These are phyloP conservation scores for Mycosarcoma maydis DNA, from an alignment of 1,284 basidiomycete genomes.

Conservation along the genomic window DNA sequence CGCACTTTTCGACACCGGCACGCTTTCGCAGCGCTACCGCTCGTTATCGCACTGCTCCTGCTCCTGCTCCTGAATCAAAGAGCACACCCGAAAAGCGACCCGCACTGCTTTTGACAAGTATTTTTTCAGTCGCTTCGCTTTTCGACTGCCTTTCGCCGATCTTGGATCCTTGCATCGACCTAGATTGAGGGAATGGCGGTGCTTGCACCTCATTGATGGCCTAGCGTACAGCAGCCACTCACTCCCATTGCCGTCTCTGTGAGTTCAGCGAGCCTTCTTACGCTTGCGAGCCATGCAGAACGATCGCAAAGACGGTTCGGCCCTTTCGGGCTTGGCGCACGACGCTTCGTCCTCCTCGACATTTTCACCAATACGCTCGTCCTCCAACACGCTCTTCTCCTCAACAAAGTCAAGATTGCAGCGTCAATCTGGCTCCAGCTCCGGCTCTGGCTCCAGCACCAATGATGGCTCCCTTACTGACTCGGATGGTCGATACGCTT, in stretches of 20 bases:
- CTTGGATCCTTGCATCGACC: no score
- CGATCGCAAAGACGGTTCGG: slow-evolving; percentile 6
- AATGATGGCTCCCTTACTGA: no score
- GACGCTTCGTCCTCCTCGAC: slow-evolving; percentile 10
- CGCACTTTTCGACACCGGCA: no score
- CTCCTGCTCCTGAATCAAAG: no score
- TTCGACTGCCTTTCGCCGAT: no score
- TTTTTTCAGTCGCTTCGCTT: no score
- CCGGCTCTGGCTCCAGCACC: no score
- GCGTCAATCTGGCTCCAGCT: slow-evolving; percentile 1
- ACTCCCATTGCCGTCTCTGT: background rate
- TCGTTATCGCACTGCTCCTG: no score
- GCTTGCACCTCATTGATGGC: slow-evolving; percentile 5
- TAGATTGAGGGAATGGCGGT: slow-evolving; percentile 19
- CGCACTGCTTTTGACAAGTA: no score
- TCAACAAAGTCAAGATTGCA: slow-evolving; percentile 21
- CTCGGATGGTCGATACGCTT: slow-evolving; percentile 7
- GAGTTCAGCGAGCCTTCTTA: background rate
- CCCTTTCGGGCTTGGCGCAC: background rate
- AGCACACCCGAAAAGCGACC: no score
- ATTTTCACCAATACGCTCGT: slow-evolving; percentile 18
- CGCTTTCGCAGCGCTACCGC: no score
- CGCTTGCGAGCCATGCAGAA: slow-evolving; percentile 6
- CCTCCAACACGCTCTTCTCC: slow-evolving; percentile 12
- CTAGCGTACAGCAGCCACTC: slow-evolving; percentile 14